Evolutionary conservation across 805 yeast species (phyloP), one percentile per base, ranked within the genome.

Genomic region (Candida fluviatilis): DNA sequence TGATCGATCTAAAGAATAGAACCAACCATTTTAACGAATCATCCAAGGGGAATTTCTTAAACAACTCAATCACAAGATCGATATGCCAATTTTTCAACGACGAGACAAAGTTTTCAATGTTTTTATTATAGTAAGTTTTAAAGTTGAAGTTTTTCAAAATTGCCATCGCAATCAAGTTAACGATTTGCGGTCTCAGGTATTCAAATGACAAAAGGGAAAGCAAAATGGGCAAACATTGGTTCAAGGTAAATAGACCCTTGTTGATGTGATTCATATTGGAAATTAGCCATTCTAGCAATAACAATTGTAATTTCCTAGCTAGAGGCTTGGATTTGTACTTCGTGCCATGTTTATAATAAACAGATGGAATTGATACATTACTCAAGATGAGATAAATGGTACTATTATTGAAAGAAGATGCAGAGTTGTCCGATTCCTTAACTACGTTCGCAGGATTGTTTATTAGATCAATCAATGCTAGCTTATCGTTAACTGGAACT

Each of bases 21-120:
- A 62, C 31, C 14, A 62, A 40, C 10, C 44, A 41, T 28, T 45
- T 52, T 26, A 64, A 45, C 17, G 52, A 45, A 13, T 49, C 54
- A 37, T 64, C 70, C 24, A 47, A 40, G 14, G 70, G 70, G 39
- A 64, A 64, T 32, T 54, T 55, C 2, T 35, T 28, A 33, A 41
- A 50, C 30, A 63, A 48, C 23, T 58, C 64, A 1, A 54, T 54
- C 7, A 56, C 58, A 14, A 51, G 39, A 35, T 56, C 52, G 12
- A 61, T 49, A 19, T 63, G 63, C 69, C 69, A 64, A 7, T 47
- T 41, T 34, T 51, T 50, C 18, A 52, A 41, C 1, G 50, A 13
- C 5, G 38, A 27, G 6, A 33, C 24, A 1, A 27, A 36, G 24
- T 43, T 45, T 7, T 38, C 32, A 13, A 43, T 30, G 4, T 38